Conservation (phyloP, 1,139 yeast genomes). For the Diutina neorugosa region DNA sequence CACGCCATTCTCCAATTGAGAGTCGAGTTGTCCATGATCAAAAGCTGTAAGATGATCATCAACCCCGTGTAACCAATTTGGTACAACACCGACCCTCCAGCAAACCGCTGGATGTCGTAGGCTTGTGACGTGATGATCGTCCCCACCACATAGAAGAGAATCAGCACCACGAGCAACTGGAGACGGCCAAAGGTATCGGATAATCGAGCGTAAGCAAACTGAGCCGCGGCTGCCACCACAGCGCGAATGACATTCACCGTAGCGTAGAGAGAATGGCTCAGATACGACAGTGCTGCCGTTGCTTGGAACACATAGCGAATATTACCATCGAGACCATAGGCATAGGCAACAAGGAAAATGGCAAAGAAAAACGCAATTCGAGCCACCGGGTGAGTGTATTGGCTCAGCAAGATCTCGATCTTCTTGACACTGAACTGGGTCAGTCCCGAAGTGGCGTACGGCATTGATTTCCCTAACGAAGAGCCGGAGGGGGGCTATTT, state of each 20-base stretch:
- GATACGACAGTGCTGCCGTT: slow-evolving; percentile 1
- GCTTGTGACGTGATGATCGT: slow-evolving; percentile 3
- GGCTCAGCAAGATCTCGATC: slow-evolving; percentile 28
- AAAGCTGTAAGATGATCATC: neutral
- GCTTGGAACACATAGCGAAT: slow-evolving; percentile 29
- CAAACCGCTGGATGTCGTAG: slow-evolving; percentile 1
- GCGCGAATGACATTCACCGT: neutral
- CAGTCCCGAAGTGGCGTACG: neutral
- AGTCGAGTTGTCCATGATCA: neutral
- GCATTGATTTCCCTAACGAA: neutral
- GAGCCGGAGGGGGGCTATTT: too few relatives aligned
- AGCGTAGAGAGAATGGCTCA: neutral
- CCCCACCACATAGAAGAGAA: slow-evolving; percentile 2
- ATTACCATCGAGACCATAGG: slow-evolving; percentile 54
- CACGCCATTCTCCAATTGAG: slow-evolving; percentile 9
- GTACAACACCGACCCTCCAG: slow-evolving; percentile 1
- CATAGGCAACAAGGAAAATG: slow-evolving; percentile 50
- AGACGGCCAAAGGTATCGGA: slow-evolving; percentile 2
- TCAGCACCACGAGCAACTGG: neutral
- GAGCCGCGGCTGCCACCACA: slow-evolving; percentile 1
- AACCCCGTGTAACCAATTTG: neutral
- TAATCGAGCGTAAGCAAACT: neutral
- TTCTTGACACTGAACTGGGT: slow-evolving; percentile 15
- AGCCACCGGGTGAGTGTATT: slow-evolving; percentile 13
- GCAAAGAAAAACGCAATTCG: slow-evolving; percentile 32